phyloP scores from a whole-genome alignment of 345 rosid species.

The Odontarrhena argentea region DNA sequence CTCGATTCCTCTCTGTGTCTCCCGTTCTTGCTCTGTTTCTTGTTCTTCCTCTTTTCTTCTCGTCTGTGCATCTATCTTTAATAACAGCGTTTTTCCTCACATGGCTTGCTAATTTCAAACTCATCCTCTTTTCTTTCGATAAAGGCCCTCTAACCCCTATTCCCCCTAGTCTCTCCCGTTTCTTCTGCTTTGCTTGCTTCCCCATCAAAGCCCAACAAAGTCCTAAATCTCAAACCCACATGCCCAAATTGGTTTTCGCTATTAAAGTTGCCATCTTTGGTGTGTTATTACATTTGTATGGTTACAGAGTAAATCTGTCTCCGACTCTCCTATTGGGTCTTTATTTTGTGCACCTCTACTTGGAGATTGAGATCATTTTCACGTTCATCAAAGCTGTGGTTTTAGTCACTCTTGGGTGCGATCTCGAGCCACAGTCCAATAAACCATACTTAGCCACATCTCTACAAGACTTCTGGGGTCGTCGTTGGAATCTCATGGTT shows the following conservation, averaged over 20 bases:
- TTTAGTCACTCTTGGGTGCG: slow-evolving; percentile 3
- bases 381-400: slow-evolving; percentile 21
- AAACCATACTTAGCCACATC: slow-evolving; percentile 33
- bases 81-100: slow-evolving; percentile 24
- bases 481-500: slow-evolving; percentile 53
- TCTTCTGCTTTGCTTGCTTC: slow-evolving; percentile 36
- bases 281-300: slow-evolving; percentile 5
- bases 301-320: background rate
- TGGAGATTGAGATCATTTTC: slow-evolving; percentile 33
- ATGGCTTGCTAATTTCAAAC: slow-evolving; percentile 49
- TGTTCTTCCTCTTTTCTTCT: slow-evolving; percentile 31
- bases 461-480: slow-evolving; percentile 54
- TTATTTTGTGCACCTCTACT: slow-evolving; percentile 29
- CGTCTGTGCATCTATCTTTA: slow-evolving; percentile 5
- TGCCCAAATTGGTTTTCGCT: slow-evolving; percentile 33
- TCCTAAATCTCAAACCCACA: slow-evolving; percentile 14
- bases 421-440: slow-evolving; percentile 41
- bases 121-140: slow-evolving; percentile 44
- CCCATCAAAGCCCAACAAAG: slow-evolving; percentile 41
- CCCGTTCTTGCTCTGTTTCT: slow-evolving; percentile 39
- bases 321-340: background rate
- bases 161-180: slow-evolving; percentile 19
- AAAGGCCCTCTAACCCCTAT: slow-evolving; percentile 33
- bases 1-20: slow-evolving; percentile 34
- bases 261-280: slow-evolving; percentile 27